Evolutionary conservation across 2,329 filamentous ascomycete genomes (phyloP).

Genomic region (Colletotrichum tropicale): DNA sequence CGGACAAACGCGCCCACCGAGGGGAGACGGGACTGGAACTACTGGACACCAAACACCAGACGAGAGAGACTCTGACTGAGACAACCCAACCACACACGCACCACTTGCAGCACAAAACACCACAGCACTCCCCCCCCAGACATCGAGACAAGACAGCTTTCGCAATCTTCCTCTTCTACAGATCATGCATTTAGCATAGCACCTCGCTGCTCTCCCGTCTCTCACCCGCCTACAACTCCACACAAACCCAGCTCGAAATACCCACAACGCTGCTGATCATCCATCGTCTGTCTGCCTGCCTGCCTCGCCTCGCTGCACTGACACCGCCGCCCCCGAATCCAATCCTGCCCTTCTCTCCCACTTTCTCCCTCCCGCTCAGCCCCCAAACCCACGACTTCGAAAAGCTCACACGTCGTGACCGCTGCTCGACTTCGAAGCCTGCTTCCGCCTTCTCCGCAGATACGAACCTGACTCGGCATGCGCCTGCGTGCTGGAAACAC

Average conservation of each 20-base stretch:
- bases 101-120: not conserved
- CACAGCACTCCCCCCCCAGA: not conserved
- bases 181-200: slow-evolving; percentile 19
- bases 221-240: not conserved
- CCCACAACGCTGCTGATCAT: not conserved
- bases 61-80: slow-evolving; percentile 14
- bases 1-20: not conserved
- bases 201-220: not conserved
- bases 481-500: slow-evolving; percentile 1
- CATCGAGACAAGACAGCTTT: not conserved
- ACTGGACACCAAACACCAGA: not conserved
- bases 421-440: not conserved
- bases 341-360: not conserved
- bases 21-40: not conserved
- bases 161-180: not conserved
- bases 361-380: not conserved
- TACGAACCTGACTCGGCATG: not conserved
- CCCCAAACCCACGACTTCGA: not conserved
- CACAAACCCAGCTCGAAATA: not conserved
- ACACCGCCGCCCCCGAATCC: not conserved
- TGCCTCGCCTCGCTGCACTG: not conserved
- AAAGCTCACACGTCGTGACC: not conserved
- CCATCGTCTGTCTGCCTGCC: not conserved
- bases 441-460: not conserved
- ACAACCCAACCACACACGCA: slow-evolving; percentile 10